phyloP scores from a whole-genome alignment of 164 flowering plant species.

The Brasenia schreberi region DNA sequence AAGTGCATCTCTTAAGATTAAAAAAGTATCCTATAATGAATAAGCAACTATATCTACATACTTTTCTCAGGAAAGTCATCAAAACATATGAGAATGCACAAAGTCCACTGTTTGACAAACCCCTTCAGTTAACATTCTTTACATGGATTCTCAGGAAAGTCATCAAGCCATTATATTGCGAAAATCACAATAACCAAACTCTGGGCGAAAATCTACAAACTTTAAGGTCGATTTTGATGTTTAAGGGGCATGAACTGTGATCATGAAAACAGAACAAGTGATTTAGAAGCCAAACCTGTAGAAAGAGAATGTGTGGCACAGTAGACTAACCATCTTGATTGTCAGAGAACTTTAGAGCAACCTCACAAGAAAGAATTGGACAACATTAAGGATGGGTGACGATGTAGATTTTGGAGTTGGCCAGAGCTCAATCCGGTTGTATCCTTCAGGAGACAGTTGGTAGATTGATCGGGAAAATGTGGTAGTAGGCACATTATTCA shows the following conservation, averaged over 20 bases:
- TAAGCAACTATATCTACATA: too few relatives aligned
- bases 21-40: too few relatives aligned
- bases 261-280: background rate
- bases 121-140: constrained; percentile 11
- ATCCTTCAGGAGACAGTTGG: background rate
- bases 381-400: background rate
- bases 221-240: constrained; percentile 16
- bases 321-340: background rate
- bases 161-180: background rate
- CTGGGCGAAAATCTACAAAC: constrained; percentile 10
- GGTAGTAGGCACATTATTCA: background rate
- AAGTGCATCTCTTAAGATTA: too few relatives aligned
- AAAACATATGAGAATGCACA: background rate
- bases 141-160: background rate
- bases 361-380: background rate
- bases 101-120: constrained; percentile 28
- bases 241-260: constrained; percentile 24
- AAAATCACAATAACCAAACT: constrained; percentile 2
- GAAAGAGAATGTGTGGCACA: background rate
- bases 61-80: too few relatives aligned
- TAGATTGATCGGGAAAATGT: background rate
- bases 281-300: background rate
- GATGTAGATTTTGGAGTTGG: background rate
- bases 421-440: background rate
- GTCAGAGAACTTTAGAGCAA: background rate